Evolutionary conservation across 257 asterid species (phyloP).

Genomic region (Fraxinus anomala): DNA sequence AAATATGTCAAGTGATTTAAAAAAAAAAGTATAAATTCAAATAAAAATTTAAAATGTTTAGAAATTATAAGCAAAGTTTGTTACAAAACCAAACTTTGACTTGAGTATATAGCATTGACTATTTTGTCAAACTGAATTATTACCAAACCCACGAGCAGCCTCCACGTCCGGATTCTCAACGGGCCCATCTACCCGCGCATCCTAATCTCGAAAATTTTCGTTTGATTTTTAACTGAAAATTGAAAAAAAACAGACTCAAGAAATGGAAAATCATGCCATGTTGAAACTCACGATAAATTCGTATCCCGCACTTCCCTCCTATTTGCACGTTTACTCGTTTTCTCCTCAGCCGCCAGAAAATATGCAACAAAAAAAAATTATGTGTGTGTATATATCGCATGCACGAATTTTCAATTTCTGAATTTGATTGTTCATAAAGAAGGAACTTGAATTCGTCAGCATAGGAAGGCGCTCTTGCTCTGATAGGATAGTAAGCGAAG

Average conservation of each 20-base stretch:
- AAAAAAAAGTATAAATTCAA: too few relatives aligned
- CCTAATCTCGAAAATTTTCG: not conserved
- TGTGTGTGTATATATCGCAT: not conserved
- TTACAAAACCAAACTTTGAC: not conserved
- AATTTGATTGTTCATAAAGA: not conserved
- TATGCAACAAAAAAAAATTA: not conserved
- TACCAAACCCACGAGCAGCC: not conserved
- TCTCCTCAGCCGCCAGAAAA: constrained; percentile 3
- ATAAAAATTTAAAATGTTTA: too few relatives aligned
- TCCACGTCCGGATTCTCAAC: not conserved
- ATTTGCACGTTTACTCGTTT: not conserved
- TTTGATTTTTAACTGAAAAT: not conserved
- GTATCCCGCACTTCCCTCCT: not conserved
- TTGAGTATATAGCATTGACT: not conserved
- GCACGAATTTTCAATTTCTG: not conserved
- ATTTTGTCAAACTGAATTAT: too few relatives aligned
- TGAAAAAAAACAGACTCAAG: not conserved
- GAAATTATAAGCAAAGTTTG: not conserved
- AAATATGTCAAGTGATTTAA: too few relatives aligned
- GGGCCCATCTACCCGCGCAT: not conserved
- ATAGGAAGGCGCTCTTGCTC: not conserved
- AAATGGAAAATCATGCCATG: not conserved
- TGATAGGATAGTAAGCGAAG: not conserved
- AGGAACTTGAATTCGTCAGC: constrained; percentile 29
- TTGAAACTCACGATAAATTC: not conserved